Percentiles rank a stretch among this genome's conserved stretches.
Evolutionary conservation across 805 yeast species (phyloP).

Genomic region (Candida andamanensis): DNA sequence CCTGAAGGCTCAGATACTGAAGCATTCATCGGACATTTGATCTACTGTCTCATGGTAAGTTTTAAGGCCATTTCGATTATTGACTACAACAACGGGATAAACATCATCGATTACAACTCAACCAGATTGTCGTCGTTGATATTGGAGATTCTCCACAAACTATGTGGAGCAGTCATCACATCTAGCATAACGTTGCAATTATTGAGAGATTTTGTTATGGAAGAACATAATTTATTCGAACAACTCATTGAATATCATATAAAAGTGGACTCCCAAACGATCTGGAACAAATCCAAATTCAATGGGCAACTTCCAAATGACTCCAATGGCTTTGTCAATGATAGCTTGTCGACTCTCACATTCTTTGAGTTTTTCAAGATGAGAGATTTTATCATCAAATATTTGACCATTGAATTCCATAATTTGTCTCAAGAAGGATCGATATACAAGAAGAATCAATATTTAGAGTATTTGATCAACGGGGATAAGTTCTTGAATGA

Average conservation of each 20-base stretch:
- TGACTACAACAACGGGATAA: slow-evolving; percentile 27
- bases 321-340: slow-evolving; percentile 29
- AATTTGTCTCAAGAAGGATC: slow-evolving; percentile 40
- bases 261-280: slow-evolving; percentile 47
- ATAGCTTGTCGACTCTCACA: slow-evolving; percentile 41
- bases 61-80: slow-evolving; percentile 37
- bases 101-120: slow-evolving; percentile 47
- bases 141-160: slow-evolving; percentile 57
- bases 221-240: slow-evolving; percentile 42
- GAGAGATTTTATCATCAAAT: slow-evolving; percentile 58
- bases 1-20: slow-evolving; percentile 56
- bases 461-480: slow-evolving; percentile 50
- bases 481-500: slow-evolving; percentile 45
- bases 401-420: slow-evolving; percentile 71
- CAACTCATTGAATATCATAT: slow-evolving; percentile 49
- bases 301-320: slow-evolving; percentile 30
- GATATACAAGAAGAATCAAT: slow-evolving; percentile 46
- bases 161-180: slow-evolving; percentile 55
- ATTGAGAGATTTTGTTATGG: slow-evolving; percentile 38
- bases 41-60: slow-evolving; percentile 46
- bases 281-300: slow-evolving; percentile 50
- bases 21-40: slow-evolving; percentile 45
- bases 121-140: slow-evolving; percentile 53
- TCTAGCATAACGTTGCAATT: slow-evolving; percentile 46
- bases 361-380: slow-evolving; percentile 57